phyloP scores from a whole-genome alignment of 140 eudicot species.

The Senecio squalidus region DNA sequence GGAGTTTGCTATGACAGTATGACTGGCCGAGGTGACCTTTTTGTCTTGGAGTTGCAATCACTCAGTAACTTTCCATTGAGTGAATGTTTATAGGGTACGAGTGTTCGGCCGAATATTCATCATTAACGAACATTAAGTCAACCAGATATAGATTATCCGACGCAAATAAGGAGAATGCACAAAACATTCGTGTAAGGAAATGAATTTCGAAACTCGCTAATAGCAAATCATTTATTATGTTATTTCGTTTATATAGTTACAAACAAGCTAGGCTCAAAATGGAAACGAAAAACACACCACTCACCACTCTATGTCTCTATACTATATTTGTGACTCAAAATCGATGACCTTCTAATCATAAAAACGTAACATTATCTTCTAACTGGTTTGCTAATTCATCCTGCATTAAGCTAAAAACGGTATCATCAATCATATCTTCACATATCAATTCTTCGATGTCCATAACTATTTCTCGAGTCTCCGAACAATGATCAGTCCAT shows the following conservation, averaged over 20 bases:
- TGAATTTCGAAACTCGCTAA: background rate
- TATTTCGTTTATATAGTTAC: background rate
- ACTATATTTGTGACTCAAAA: conserved; percentile 1
- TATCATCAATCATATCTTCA: conserved; percentile 60
- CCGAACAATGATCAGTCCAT: conserved; percentile 54
- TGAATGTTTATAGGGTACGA: no score
- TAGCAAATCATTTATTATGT: background rate
- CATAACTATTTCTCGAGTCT: conserved; percentile 41
- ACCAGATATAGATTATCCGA: no score
- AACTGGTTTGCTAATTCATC: conserved; percentile 7
- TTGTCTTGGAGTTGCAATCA: no score
- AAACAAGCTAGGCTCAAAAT: conserved; percentile 1
- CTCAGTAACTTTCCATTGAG: no score
- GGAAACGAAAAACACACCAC: conserved; percentile 8
- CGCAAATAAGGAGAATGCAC: no score
- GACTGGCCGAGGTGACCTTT: no score
- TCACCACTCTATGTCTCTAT: background rate
- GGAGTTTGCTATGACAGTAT: no score
- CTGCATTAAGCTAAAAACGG: conserved; percentile 29
- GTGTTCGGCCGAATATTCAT: no score
- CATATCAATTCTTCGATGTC: conserved; percentile 51
- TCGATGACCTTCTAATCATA: conserved; percentile 2
- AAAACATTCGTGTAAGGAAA: background rate
- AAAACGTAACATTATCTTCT: conserved; percentile 3
- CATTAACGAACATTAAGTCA: no score